Percentiles rank a stretch among this genome's conserved stretches.
These are phyloP conservation scores for Pyrus hybrid DNA, from an alignment of 331 rosid genomes.

Conservation along the genomic window DNA sequence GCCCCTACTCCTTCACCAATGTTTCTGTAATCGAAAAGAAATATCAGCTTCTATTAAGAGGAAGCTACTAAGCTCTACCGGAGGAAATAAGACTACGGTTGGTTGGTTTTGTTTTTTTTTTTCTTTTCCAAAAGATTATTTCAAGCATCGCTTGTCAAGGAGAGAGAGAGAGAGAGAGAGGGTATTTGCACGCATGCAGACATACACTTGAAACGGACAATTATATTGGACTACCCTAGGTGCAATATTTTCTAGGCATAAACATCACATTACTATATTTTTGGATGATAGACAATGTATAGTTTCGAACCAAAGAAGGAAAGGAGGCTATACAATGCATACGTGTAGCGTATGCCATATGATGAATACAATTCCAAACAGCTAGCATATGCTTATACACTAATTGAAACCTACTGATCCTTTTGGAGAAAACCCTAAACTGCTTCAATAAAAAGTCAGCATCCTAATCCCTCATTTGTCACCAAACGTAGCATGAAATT, in stretches of 20 bases:
- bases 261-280: neutral
- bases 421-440: neutral
- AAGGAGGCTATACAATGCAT: too few species aligned
- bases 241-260: too few species aligned
- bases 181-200: neutral
- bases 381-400: neutral
- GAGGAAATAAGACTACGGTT: neutral
- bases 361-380: neutral
- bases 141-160: neutral
- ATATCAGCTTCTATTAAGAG: neutral
- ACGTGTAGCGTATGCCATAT: neutral
- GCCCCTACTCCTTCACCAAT: neutral
- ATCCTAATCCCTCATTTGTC: neutral
- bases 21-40: neutral
- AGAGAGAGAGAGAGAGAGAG: neutral
- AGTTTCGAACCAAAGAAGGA: neutral
- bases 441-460: neutral
- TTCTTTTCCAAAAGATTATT: neutral
- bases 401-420: neutral
- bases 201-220: neutral
- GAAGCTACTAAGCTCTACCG: neutral
- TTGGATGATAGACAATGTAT: neutral
- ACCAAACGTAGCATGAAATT: neutral
- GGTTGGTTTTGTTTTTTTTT: neutral
- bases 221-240: too few species aligned